Conservation (phyloP, 2,329 filamentous ascomycete species). For the Diaporthe sp. region DNA sequence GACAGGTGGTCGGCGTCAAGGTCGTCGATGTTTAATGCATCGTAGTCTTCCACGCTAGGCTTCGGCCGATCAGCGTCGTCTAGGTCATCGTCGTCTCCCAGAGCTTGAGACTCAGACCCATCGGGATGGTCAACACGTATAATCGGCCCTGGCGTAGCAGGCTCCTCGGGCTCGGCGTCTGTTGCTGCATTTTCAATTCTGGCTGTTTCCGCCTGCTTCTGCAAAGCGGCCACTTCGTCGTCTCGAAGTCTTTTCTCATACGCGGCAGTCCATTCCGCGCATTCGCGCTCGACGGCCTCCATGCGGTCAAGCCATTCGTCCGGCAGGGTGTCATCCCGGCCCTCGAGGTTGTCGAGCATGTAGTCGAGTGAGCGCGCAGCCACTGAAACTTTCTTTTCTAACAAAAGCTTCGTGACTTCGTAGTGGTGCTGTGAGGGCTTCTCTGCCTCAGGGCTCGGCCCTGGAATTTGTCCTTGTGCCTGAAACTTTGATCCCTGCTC, state of each 20-base stretch:
- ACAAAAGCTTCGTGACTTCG: constrained; percentile 69
- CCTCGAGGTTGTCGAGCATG: constrained; percentile 90
- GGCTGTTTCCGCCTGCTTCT: constrained; percentile 1
- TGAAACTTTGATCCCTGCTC: constrained; percentile 40
- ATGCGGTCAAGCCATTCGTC: constrained; percentile 90
- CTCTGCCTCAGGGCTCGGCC: constrained; percentile 43
- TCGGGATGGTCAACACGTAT: constrained; percentile 35
- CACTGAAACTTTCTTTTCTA: constrained; percentile 78
- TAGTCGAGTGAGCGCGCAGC: constrained; percentile 83
- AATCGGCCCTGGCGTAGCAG: constrained; percentile 21
- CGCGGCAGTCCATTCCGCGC: constrained; percentile 83
- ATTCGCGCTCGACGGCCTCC: constrained; percentile 82
- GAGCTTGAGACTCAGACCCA: not conserved
- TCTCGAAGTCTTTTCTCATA: constrained; percentile 82
- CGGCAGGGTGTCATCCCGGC: constrained; percentile 84
- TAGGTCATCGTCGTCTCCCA: not conserved
- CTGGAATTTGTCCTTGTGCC: constrained; percentile 40
- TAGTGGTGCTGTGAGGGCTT: constrained; percentile 62
- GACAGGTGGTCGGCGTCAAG: constrained; percentile 32
- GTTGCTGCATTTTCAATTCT: not conserved
- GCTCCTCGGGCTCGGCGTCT: not conserved
- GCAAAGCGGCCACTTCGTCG: constrained; percentile 63
- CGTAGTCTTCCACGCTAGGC: constrained; percentile 24
- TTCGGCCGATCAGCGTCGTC: constrained; percentile 23
- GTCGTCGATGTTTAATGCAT: constrained; percentile 9